phyloP scores from a whole-genome alignment of 129 eudicot genomes.

The Helianthus tuberosus region DNA sequence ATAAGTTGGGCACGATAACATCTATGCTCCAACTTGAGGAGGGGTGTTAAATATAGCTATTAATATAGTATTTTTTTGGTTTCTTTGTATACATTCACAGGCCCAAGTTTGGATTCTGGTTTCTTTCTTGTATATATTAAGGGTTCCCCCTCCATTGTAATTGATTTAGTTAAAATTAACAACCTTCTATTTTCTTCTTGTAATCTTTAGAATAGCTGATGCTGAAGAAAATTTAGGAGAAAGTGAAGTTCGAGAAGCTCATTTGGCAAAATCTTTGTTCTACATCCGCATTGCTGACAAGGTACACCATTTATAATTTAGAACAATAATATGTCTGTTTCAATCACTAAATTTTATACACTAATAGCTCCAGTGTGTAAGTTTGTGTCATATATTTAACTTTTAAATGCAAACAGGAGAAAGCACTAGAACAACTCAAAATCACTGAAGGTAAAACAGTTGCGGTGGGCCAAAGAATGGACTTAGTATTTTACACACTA shows the following conservation, averaged over 20 bases:
- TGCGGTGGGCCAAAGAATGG: slow-evolving; percentile 93
- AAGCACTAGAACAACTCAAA: slow-evolving; percentile 83
- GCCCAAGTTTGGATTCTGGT: neutral
- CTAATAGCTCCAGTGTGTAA: neutral
- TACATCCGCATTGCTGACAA: slow-evolving; percentile 79
- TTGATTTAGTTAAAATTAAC: too few relatives aligned
- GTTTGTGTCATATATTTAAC: neutral
- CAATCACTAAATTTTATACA: neutral
- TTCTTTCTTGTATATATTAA: too few relatives aligned
- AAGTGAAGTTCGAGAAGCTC: slow-evolving; percentile 99
- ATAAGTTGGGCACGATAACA: neutral
- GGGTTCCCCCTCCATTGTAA: neutral
- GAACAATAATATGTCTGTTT: neutral
- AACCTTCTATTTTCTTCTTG: too few relatives aligned
- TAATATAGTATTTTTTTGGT: neutral
- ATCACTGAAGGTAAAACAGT: slow-evolving; percentile 83
- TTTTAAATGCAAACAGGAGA: slow-evolving; percentile 46
- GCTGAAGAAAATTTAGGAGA: slow-evolving; percentile 98
- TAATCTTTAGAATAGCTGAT: slow-evolving; percentile 67
- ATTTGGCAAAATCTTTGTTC: slow-evolving; percentile 88
- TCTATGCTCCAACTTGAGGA: neutral
- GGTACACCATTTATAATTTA: slow-evolving; percentile 21
- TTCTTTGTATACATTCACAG: neutral
- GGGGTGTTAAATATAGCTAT: neutral
- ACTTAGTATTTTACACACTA: slow-evolving; percentile 78